Percentiles rank a stretch among this genome's conserved stretches.
phyloP scores from a whole-genome alignment of 192 early-diverging fungal species.

The Gamsiella multidivaricata region DNA sequence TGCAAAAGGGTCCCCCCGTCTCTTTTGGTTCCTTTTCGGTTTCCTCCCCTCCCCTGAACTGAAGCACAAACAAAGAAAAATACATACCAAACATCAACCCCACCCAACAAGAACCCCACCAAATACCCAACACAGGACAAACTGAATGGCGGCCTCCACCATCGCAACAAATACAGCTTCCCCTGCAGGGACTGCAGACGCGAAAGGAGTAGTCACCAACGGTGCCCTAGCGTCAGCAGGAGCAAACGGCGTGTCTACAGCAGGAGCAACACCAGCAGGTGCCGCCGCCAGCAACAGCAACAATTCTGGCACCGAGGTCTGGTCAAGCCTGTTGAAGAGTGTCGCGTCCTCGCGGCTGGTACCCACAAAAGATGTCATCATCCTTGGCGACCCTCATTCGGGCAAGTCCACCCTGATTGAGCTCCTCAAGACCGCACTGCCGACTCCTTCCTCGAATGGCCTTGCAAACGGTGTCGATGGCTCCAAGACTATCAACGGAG shows the following conservation, averaged over 20 bases:
- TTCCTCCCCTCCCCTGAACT: conserved; percentile 1
- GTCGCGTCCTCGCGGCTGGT: conserved; percentile 81
- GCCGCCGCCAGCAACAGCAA: conserved; percentile 3
- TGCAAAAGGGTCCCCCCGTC: not conserved
- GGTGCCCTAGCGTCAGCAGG: not conserved
- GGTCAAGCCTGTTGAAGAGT: conserved; percentile 82
- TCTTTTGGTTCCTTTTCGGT: conserved; percentile 1
- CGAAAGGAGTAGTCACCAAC: conserved; percentile 10
- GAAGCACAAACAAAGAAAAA: not conserved
- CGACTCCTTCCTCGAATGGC: conserved; percentile 37
- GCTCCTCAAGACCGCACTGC: conserved; percentile 64
- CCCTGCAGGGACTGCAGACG: not conserved
- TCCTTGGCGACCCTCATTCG: conserved; percentile 83
- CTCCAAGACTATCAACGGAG: conserved; percentile 27
- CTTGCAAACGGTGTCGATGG: conserved; percentile 36
- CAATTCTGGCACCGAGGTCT: conserved; percentile 66
- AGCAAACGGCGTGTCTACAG: conserved; percentile 1
- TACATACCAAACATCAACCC: not conserved
- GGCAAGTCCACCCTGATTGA: conserved; percentile 89
- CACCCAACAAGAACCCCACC: not conserved
- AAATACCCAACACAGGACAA: not conserved
- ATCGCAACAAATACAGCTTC: conserved; percentile 1
- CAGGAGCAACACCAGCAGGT: not conserved
- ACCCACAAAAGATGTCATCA: conserved; percentile 81
- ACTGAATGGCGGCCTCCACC: not conserved